Base-by-base conservation (phyloP, 352 stramenopile species). In the Globisporangium emineosum region DNA sequence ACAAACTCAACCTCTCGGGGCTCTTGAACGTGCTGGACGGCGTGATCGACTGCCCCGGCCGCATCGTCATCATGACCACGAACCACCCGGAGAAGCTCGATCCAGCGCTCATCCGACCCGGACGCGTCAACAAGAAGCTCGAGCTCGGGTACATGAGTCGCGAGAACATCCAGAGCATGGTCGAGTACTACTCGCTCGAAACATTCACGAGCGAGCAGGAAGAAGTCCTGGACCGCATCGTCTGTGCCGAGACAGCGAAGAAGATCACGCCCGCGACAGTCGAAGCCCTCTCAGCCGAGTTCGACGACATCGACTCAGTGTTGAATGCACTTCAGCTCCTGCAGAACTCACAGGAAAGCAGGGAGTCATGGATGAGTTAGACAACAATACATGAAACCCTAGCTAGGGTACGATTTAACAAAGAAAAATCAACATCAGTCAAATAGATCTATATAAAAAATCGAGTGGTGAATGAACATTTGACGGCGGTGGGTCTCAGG, bases 11-110 rank as follows among this genome's bases (percentile, higher is more conserved):
- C 50, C 70, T 97, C 7, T 77, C 81, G 15, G 89, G 90, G 0
- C 68, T 98, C 42, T 66, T 97, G 0, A 97, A 98, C 55, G 89
- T 96, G 2, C 70, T 98, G 5, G 93, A 98, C 67, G 93, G 91
- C 3, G 83, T 98, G 7, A 90, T 97, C 23, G 90, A 98, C 65
- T 91, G 76, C 21, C 86, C 88, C 21, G 90, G 85, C 0, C 83
- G 90, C 50, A 98, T 98, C 61, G 76, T 98, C 1, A 91, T 98
- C 71, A 96, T 97, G 84, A 97, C 93, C 10, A 96, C 88, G 17
- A 98, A 98, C 72, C 88, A 97, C 67, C 93, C 90, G 12, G 93
- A 98, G 71, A 93, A 90, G 59, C 79, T 98, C n/a, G 93, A 98
- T 68, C 77, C 87, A 8, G 93, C 93, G 29, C 79, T 98, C 5